Evolutionary conservation across 1,139 yeast genomes (phyloP).

Genomic region (Pichia sp.): DNA sequence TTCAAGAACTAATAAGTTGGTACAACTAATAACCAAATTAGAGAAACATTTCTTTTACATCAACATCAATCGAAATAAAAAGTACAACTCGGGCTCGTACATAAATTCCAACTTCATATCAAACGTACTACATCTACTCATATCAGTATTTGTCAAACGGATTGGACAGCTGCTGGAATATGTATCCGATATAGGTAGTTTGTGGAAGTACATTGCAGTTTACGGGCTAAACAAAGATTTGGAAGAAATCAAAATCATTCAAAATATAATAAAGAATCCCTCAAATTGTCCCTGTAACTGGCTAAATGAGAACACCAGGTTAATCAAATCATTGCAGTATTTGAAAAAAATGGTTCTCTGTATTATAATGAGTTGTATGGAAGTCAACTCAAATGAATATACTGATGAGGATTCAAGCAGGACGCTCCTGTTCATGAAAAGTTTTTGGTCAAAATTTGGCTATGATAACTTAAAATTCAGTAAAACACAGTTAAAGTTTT

Average conservation of each 20-base stretch:
- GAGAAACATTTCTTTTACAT: conserved; percentile 1
- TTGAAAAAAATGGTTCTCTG: conserved; percentile 5
- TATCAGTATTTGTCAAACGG: conserved; percentile 4
- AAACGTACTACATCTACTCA: conserved; percentile 7
- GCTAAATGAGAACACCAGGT: conserved; percentile 6
- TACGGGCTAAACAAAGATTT: conserved; percentile 8
- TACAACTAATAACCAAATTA: neutral
- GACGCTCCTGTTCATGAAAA: conserved; percentile 1
- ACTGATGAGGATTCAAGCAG: neutral
- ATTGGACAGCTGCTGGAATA: conserved; percentile 3
- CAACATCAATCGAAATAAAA: neutral
- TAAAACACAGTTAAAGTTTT: conserved; percentile 2
- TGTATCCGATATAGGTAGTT: conserved; percentile 1
- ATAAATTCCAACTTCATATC: conserved; percentile 3
- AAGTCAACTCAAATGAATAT: neutral
- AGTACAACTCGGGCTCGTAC: neutral
- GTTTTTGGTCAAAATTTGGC: conserved; percentile 8
- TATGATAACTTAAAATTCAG: conserved; percentile 1
- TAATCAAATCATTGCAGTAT: conserved; percentile 5
- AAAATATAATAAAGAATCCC: conserved; percentile 5
- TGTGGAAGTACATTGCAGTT: conserved; percentile 8
- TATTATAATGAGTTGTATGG: conserved; percentile 8
- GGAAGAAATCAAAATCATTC: conserved; percentile 7
- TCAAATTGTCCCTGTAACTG: conserved; percentile 8
- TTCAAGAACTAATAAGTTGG: conserved; percentile 5